A percentile compares a stretch with the other conserved stretches of the same genome.
Evolutionary conservation across 495 filamentous ascomycete genomes (phyloP).

Genomic region (Emericellopsis terricola): DNA sequence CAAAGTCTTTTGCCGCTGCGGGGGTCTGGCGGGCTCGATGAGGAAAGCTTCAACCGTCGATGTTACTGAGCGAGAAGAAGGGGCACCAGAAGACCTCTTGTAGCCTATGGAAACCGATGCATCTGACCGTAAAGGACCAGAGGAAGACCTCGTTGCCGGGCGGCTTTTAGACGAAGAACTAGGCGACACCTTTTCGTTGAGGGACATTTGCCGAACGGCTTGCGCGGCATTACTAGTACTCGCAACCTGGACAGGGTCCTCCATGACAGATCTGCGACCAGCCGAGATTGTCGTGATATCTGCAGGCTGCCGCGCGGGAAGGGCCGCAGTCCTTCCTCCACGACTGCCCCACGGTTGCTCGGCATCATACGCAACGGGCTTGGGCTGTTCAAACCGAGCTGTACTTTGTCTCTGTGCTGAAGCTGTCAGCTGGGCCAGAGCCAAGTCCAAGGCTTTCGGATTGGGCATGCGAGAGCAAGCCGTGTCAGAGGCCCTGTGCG

Average conservation of each 20-base stretch:
- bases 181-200: constrained; percentile 28
- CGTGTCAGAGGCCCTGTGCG: constrained; percentile 13
- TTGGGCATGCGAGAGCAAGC: background rate
- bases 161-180: constrained; percentile 12
- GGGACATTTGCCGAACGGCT: constrained; percentile 24
- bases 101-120: constrained; percentile 4
- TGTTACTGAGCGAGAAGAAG: constrained; percentile 38
- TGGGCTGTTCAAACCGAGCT: too few species aligned
- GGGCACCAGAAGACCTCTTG: constrained; percentile 38
- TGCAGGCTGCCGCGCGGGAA: too few species aligned
- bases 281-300: too few species aligned
- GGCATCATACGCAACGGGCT: too few species aligned
- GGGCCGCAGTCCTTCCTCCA: too few species aligned
- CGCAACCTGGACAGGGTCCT: constrained; percentile 22
- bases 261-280: too few species aligned
- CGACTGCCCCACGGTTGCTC: too few species aligned
- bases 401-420: too few species aligned
- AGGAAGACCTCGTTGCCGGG: constrained; percentile 13
- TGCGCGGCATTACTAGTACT: constrained; percentile 29
- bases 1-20: constrained; percentile 33
- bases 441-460: background rate
- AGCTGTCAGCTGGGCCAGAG: background rate
- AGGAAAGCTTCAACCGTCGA: constrained; percentile 57
- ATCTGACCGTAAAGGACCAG: constrained; percentile 25
- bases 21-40: constrained; percentile 36